Conservation (phyloP, 805 yeast genomes). For the Candida berthetii region DNA sequence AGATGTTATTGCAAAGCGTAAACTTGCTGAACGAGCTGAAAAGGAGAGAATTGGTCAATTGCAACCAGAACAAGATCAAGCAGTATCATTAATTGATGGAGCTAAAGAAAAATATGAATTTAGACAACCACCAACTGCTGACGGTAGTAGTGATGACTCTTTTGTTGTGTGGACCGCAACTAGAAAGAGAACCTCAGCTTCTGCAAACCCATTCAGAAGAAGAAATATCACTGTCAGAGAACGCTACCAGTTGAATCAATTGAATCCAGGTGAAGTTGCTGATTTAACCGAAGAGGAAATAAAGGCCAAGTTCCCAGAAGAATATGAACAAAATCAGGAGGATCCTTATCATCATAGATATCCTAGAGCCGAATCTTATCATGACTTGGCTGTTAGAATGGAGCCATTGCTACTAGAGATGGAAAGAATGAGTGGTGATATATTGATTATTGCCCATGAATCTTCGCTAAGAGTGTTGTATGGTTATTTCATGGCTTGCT, state of each 20-base stretch:
- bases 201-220: slow-evolving; percentile 63
- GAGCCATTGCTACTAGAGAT: slow-evolving; percentile 91
- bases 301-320: slow-evolving; percentile 54
- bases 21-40: slow-evolving; percentile 18
- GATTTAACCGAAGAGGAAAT: slow-evolving; percentile 60
- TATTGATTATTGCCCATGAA: slow-evolving; percentile 90
- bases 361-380: slow-evolving; percentile 91
- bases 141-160: slow-evolving; percentile 53
- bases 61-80: too few species aligned
- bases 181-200: slow-evolving; percentile 73
- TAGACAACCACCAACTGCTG: slow-evolving; percentile 37
- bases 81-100: too few species aligned
- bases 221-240: slow-evolving; percentile 62
- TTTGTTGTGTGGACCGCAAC: slow-evolving; percentile 95
- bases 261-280: slow-evolving; percentile 86
- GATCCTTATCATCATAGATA: slow-evolving; percentile 94
- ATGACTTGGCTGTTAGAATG: slow-evolving; percentile 89
- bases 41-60: slow-evolving; percentile 14
- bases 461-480: slow-evolving; percentile 83
- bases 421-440: slow-evolving; percentile 86
- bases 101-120: slow-evolving; percentile 13
- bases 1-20: slow-evolving; percentile 23
- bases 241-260: slow-evolving; percentile 77
- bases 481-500: slow-evolving; percentile 91
- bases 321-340: slow-evolving; percentile 51